Base-by-base conservation (phyloP, 1,284 basidiomycete genomes). In the Cutaneotrichosporon sp. region DNA sequence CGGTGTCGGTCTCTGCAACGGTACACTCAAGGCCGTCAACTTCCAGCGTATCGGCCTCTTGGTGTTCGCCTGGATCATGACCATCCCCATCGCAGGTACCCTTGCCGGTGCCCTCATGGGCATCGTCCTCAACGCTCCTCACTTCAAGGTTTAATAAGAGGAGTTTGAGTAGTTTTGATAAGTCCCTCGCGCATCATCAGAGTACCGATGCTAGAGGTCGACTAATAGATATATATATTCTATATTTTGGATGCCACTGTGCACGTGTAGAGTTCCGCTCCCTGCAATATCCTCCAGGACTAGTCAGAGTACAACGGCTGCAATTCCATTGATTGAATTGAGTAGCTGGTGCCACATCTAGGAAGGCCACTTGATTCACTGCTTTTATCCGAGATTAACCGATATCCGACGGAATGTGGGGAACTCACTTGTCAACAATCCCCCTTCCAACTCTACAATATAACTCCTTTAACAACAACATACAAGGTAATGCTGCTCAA, bases 1-100 rank as follows among this genome's bases (percentile, higher is more conserved):
- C 60, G 82, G 81, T 57, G 82, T 83, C 26, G 81, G 78, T 38
- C 69, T 82, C 9, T 80, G 78, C 70, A 81, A 81, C 65, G 80
- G 81, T 26, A 73, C 75, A 34, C 58, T 77, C 58, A 75, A 74
- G 56, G 78, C 81, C 14, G 72, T 81, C 69, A 81, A 82, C 72
- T 81, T 58, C 56, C 71, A 72, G 66, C 72, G 76, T 70, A 69
- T 74, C 36, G 73, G 68, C n/a, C 69, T 72, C 6, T 58, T 65
- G 8, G 47, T 60, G 31, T 58, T 65, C 55, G 59, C 64, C 1
- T 81, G 80, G 82, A 72, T 82, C 50, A 67, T 78, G 51, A 83
- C 82, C 16, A 77, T 83, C 42, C 81, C 81, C 11, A 67, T 80
- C 40, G 81, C 77, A 16, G 80, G 77, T 38, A 76, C 77, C 8